These are phyloP conservation scores for Eucalyptus grandis DNA, from an alignment of 345 rosid genomes.

Conservation along the genomic window DNA sequence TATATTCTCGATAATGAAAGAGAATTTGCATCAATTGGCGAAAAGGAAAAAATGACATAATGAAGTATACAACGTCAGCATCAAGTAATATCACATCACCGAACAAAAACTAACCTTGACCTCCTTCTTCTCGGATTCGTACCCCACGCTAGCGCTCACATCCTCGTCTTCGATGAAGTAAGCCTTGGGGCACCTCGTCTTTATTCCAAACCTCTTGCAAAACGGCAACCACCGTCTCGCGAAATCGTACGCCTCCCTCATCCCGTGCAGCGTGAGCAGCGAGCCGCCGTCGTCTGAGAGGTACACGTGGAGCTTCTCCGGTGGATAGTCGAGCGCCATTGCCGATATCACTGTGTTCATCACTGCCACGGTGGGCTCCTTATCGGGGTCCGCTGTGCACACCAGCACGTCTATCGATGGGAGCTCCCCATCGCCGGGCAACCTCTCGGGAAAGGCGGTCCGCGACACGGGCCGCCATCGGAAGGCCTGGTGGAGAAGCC, in stretches of 20 bases:
- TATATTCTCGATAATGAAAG: neutral
- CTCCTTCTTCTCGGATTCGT: neutral
- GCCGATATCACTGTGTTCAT: conserved; percentile 68
- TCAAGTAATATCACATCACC: neutral
- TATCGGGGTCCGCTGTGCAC: conserved; percentile 87
- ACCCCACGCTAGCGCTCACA: neutral
- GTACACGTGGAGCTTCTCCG: conserved; percentile 54
- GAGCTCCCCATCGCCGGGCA: conserved; percentile 16
- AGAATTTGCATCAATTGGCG: neutral
- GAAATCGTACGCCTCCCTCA: conserved; percentile 56
- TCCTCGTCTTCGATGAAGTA: conserved; percentile 14
- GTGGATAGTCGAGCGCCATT: conserved; percentile 73
- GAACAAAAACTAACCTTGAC: conserved; percentile 6
- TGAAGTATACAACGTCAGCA: neutral
- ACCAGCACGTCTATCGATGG: conserved; percentile 66
- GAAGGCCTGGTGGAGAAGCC: conserved; percentile 11
- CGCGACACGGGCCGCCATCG: conserved; percentile 21
- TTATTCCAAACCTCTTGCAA: conserved; percentile 26
- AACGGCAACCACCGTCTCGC: conserved; percentile 66
- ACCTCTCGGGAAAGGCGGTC: conserved; percentile 14
- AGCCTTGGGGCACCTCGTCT: conserved; percentile 40
- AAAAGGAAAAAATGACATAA: neutral
- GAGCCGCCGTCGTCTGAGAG: conserved; percentile 90
- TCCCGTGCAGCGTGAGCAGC: conserved; percentile 49
- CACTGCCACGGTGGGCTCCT: conserved; percentile 66